Conservation (phyloP, 306 rosid genomes). For the Begonia fuchsioides region DNA sequence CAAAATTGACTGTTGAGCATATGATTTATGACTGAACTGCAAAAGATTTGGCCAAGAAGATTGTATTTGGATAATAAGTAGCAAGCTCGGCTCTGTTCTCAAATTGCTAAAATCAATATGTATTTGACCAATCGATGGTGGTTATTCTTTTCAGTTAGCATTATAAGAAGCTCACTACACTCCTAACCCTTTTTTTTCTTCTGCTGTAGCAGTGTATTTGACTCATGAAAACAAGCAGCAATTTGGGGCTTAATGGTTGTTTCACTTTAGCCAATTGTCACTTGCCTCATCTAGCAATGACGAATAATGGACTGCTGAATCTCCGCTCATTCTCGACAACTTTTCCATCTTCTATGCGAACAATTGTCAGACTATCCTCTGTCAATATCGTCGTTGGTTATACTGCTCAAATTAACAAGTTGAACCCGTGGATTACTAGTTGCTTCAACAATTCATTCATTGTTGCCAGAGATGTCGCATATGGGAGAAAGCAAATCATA, state of each 20-base stretch:
- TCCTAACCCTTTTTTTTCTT: neutral
- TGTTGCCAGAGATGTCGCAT: conserved; percentile 34
- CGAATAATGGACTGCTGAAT: conserved; percentile 9
- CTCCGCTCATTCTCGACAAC: conserved; percentile 19
- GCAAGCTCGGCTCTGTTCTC: too few species aligned
- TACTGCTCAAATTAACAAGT: conserved; percentile 16
- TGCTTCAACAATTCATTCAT: conserved; percentile 40
- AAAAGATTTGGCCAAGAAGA: too few species aligned
- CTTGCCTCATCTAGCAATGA: conserved; percentile 10
- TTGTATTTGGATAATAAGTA: too few species aligned
- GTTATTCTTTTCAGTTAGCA: too few species aligned
- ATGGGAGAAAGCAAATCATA: conserved; percentile 62
- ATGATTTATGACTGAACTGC: too few species aligned
- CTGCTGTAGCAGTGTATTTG: conserved; percentile 3
- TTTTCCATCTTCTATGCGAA: conserved; percentile 3
- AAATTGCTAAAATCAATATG: too few species aligned
- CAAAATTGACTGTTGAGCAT: too few species aligned
- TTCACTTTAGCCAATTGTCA: conserved; percentile 24
- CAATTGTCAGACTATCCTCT: conserved; percentile 9
- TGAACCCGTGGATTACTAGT: conserved; percentile 17
- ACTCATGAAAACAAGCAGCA: conserved; percentile 24
- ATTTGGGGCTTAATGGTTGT: conserved; percentile 23
- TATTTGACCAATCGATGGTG: too few species aligned
- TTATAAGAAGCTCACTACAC: too few species aligned
- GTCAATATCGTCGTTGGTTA: conserved; percentile 7